Conservation (phyloP, 1,139 yeast genomes). For the Sugiyamaella grinbergsii region DNA sequence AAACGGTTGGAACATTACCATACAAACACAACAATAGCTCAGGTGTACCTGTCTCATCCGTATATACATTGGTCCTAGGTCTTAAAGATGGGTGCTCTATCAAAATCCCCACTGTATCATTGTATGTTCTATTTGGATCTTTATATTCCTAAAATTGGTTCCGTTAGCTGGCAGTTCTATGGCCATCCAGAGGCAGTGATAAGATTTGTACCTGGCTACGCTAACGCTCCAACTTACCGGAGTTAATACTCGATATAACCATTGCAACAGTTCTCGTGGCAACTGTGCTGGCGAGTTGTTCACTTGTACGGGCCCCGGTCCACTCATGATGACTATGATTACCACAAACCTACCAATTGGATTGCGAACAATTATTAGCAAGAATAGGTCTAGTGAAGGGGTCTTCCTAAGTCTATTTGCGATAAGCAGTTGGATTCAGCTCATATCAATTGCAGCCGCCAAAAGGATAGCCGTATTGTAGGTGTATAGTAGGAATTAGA, state of each 20-base stretch:
- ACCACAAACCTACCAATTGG: background rate
- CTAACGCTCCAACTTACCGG: slow-evolving; percentile 43
- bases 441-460: no score
- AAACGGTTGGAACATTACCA: slow-evolving; percentile 54
- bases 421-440: no score
- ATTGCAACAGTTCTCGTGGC: slow-evolving; percentile 53
- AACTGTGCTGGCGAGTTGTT: slow-evolving; percentile 18
- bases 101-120: slow-evolving; percentile 61
- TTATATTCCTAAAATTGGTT: slow-evolving; percentile 47
- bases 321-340: slow-evolving; percentile 2
- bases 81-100: slow-evolving; percentile 54
- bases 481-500: no score
- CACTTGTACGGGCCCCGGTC: background rate
- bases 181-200: background rate
- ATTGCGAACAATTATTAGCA: background rate
- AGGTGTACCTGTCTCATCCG: slow-evolving; percentile 60
- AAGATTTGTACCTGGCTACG: no score
- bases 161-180: slow-evolving; percentile 5
- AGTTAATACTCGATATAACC: slow-evolving; percentile 58
- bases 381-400: no score
- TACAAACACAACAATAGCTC: slow-evolving; percentile 62
- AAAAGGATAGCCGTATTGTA: no score
- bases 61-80: slow-evolving; percentile 72
- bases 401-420: background rate
- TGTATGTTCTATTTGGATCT: slow-evolving; percentile 56